Evolutionary conservation across 768 basidiomycete species (phyloP).

Genomic region (Psilocybe azurescens): DNA sequence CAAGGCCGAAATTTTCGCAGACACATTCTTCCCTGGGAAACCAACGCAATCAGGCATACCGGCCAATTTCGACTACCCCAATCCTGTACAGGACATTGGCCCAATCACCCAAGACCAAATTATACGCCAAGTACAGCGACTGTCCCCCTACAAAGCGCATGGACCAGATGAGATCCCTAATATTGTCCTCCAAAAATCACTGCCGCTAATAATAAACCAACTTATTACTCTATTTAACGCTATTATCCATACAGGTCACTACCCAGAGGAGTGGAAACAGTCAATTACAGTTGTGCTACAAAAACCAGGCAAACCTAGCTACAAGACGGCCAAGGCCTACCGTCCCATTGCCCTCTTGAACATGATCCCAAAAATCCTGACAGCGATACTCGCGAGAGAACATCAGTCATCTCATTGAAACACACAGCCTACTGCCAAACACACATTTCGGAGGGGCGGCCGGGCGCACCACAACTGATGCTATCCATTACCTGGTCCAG

Average conservation of each 20-base stretch:
- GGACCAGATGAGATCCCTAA: constrained; percentile 34
- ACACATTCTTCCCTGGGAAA: constrained; percentile 19
- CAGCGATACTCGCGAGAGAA: constrained; percentile 26
- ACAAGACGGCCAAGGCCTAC: too few relatives aligned
- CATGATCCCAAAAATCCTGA: constrained; percentile 35
- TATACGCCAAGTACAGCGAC: neutral
- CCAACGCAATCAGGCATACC: constrained; percentile 1
- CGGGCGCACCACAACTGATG: constrained; percentile 42
- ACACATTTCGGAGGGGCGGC: constrained; percentile 44
- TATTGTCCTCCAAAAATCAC: constrained; percentile 22
- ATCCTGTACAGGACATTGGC: constrained; percentile 5
- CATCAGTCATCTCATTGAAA: constrained; percentile 31
- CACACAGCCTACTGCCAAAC: constrained; percentile 34
- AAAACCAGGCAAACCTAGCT: too few relatives aligned
- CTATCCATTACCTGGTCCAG: constrained; percentile 34
- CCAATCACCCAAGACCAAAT: constrained; percentile 13
- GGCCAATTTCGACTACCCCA: constrained; percentile 4
- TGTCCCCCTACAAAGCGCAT: constrained; percentile 22
- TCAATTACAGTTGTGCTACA: too few relatives aligned
- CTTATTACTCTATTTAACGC: constrained; percentile 23
- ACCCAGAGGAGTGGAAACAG: too few relatives aligned
- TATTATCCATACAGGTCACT: too few relatives aligned
- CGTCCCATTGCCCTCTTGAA: too few relatives aligned
- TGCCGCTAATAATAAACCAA: constrained; percentile 12
- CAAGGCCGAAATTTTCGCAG: constrained; percentile 13